Percentiles rank a stretch among this genome's conserved stretches.
Evolutionary conservation across 352 stramenopile species (phyloP).

Genomic region (Achlya hypogyna): DNA sequence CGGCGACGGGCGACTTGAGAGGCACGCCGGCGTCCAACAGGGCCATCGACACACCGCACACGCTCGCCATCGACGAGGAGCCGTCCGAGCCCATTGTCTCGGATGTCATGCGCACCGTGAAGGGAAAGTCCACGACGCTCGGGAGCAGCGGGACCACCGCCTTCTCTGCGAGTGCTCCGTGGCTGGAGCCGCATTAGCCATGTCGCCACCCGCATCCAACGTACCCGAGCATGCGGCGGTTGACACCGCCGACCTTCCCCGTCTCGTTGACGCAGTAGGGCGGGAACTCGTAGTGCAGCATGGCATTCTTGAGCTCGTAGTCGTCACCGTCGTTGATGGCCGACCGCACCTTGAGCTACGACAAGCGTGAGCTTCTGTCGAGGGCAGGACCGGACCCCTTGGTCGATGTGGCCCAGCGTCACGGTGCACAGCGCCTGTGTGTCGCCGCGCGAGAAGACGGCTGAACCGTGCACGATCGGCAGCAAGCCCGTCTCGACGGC

Average conservation of each 20-base stretch:
- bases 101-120: slow-evolving; percentile 93
- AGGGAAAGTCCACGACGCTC: slow-evolving; percentile 89
- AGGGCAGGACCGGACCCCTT: slow-evolving; percentile 24
- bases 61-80: slow-evolving; percentile 93
- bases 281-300: slow-evolving; percentile 98
- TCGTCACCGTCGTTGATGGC: slow-evolving; percentile 39
- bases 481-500: slow-evolving; percentile 80
- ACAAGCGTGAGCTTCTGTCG: neutral
- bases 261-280: slow-evolving; percentile 96
- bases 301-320: slow-evolving; percentile 65
- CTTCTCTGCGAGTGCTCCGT: slow-evolving; percentile 96
- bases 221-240: slow-evolving; percentile 89
- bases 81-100: slow-evolving; percentile 94
- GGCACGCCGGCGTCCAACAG: slow-evolving; percentile 97
- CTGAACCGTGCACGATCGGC: slow-evolving; percentile 83
- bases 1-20: slow-evolving; percentile 88
- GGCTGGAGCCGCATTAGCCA: slow-evolving; percentile 26
- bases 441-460: slow-evolving; percentile 81
- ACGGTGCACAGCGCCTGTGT: slow-evolving; percentile 87
- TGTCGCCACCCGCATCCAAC: neutral
- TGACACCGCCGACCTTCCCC: slow-evolving; percentile 72
- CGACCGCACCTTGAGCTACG: slow-evolving; percentile 48
- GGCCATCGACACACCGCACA: slow-evolving; percentile 94
- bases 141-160: slow-evolving; percentile 90
- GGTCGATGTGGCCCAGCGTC: slow-evolving; percentile 74